phyloP scores from a whole-genome alignment of 225 moss, liverwort and hornwort species.

The Sphagnum contortum region DNA sequence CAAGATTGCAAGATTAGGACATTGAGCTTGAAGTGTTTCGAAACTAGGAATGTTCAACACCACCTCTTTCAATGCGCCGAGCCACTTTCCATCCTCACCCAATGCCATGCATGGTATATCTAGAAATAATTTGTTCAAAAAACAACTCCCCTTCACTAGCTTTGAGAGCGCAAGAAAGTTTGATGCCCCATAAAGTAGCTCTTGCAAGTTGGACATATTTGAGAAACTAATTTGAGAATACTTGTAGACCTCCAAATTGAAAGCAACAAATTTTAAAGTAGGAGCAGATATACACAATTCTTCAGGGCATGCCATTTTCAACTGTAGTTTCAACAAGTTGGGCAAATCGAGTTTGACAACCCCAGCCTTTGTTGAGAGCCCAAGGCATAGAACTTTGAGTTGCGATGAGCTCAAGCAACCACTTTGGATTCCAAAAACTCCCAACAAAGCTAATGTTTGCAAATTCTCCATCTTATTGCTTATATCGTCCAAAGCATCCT shows the following conservation, averaged over 20 bases:
- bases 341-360: constrained; percentile 27
- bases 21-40: constrained; percentile 11
- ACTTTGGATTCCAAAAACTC: constrained; percentile 27
- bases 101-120: constrained; percentile 77
- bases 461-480: constrained; percentile 28
- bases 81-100: constrained; percentile 53
- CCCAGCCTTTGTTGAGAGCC: constrained; percentile 35
- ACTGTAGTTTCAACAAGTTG: constrained; percentile 37
- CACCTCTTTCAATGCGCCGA: constrained; percentile 25
- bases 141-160: not conserved
- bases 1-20: constrained; percentile 28
- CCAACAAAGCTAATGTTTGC: constrained; percentile 25
- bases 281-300: constrained; percentile 12
- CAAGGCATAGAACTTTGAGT: constrained; percentile 35
- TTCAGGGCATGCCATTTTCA: constrained; percentile 45
- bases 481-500: constrained; percentile 18
- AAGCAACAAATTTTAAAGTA: constrained; percentile 26
- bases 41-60: constrained; percentile 31
- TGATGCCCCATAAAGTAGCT: constrained; percentile 35
- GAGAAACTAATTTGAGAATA: constrained; percentile 11
- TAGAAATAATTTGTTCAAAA: constrained; percentile 33
- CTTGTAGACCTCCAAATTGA: constrained; percentile 37
- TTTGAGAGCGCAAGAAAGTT: constrained; percentile 24
- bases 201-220: constrained; percentile 19
- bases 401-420: constrained; percentile 15